Evolutionary conservation across 257 asterid species (phyloP), one percentile per base, ranked within the genome.

Genomic region (Buddleja alternifolia): DNA sequence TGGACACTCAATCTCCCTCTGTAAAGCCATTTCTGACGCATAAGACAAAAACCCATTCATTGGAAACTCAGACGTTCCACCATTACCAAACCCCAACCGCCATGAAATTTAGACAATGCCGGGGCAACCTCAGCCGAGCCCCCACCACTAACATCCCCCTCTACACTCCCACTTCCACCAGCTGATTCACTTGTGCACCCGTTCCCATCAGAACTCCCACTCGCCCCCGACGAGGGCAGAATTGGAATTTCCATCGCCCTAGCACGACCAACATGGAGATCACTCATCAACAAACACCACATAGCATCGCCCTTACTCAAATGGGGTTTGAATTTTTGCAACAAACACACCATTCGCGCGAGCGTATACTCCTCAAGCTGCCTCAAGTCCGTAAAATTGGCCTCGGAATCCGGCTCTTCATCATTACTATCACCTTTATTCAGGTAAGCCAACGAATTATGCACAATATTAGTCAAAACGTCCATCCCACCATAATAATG

Each of bases 251-350:
- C 99, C 93, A 90, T 84, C 73, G 80, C 85, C 11, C 96, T 90
- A n/a, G 97, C 97, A 15, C 95, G 84, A 29, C 91, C 97, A 6
- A 89, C 90, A 45, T 91, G 96, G 63, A 94, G 91, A 78, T 89
- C 97, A 66, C 91, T 87, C 94, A 87, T 88, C 69, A 94, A 66
- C 75, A 94, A 83, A 80, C 96, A 89, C 99, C 97, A 91, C 99
- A 94, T 89, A 0, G 97, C 97, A 37, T 91, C 96, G 10, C 90
- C 96, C 60, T 78, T 87, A 54, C 87, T 89, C 85, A 91, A 70
- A 64, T 85, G 90, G 10, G 97, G 97, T 80, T 88, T 89, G 56
- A 87, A 74, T 77, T 86, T 93, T 59, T 94, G 97, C 90, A 94
- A 79, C 77, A 94, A 79, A 69, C 89, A 82, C 58, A 94, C 88